phyloP scores from a whole-genome alignment of 2,329 filamentous ascomycete species.

The Juglanconis oblonga region DNA sequence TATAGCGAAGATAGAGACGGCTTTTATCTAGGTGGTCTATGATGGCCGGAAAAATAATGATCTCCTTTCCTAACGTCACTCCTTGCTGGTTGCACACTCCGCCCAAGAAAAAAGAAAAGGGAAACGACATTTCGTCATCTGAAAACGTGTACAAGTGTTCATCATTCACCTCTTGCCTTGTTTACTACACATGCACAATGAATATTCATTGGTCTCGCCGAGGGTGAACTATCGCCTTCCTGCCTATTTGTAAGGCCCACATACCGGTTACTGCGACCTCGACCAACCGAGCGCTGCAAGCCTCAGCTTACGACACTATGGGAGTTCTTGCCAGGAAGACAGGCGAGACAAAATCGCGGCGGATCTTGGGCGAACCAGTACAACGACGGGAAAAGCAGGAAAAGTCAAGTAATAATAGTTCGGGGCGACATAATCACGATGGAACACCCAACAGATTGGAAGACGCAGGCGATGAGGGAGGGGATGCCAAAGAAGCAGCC shows the following conservation, averaged over 20 bases:
- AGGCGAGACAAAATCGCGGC: neutral
- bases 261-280: neutral
- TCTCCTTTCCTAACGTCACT: too few species aligned
- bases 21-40: too few species aligned
- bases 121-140: neutral
- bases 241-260: neutral
- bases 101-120: neutral
- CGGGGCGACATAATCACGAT: neutral
- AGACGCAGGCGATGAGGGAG: neutral
- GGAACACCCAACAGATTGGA: neutral
- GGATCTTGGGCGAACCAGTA: too few species aligned
- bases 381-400: neutral
- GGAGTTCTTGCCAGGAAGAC: neutral
- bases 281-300: neutral
- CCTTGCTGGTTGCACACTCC: too few species aligned
- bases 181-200: neutral
- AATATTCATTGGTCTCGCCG: neutral
- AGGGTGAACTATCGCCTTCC: neutral
- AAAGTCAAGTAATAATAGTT: neutral
- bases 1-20: neutral
- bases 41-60: too few species aligned
- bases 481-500: neutral
- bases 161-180: too few species aligned
- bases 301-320: neutral
- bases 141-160: neutral